Percentiles rank a stretch among this genome's conserved stretches.
phyloP scores from a whole-genome alignment of 345 rosid species.

The Mangifera indica region DNA sequence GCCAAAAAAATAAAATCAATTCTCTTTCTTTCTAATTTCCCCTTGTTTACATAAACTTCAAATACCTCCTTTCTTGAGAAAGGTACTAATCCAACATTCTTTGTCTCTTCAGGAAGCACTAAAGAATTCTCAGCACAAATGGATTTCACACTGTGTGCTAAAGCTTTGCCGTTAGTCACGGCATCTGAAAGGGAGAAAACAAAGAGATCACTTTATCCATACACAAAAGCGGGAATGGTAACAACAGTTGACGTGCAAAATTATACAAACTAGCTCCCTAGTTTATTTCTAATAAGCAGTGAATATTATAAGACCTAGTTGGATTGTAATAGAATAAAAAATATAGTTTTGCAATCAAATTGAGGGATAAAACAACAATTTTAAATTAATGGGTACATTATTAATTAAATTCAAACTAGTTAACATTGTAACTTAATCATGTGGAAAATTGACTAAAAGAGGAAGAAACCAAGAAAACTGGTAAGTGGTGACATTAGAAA shows the following conservation, averaged over 20 bases:
- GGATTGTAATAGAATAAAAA: too few relatives aligned
- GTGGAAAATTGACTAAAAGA: too few relatives aligned
- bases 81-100: conserved; percentile 20
- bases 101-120: conserved; percentile 24
- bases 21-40: too few relatives aligned
- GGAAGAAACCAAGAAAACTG: too few relatives aligned
- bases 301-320: too few relatives aligned
- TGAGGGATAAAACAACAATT: too few relatives aligned
- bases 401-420: too few relatives aligned
- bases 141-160: conserved; percentile 4
- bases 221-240: conserved; percentile 4
- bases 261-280: neutral
- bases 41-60: neutral
- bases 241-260: neutral
- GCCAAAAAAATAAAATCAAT: neutral
- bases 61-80: conserved; percentile 36
- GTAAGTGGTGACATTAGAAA: too few relatives aligned
- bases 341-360: too few relatives aligned
- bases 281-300: too few relatives aligned
- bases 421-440: too few relatives aligned
- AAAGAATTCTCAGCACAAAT: conserved; percentile 19
- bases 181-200: conserved; percentile 23
- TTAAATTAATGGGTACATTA: too few relatives aligned
- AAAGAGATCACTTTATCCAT: conserved; percentile 2
- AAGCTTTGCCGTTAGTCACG: conserved; percentile 7